Percentiles rank a stretch among this genome's conserved stretches.
phyloP scores from a whole-genome alignment of 2,329 filamentous ascomycete species.

The Paraphaeosphaeria sporulosa region DNA sequence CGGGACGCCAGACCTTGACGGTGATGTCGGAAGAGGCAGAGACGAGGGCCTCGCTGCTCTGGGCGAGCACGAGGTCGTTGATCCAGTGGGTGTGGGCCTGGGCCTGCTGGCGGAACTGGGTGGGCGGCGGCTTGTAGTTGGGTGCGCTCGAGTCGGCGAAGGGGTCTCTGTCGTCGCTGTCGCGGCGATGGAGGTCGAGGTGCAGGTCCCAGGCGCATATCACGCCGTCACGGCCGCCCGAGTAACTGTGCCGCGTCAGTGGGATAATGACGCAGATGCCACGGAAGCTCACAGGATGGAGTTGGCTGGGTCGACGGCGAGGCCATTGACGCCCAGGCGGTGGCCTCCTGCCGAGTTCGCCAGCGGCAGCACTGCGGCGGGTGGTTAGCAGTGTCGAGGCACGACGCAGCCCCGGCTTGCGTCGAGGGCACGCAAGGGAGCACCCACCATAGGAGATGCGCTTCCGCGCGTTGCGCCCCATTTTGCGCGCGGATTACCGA shows the following conservation, averaged over 20 bases:
- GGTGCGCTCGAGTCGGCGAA: constrained; percentile 47
- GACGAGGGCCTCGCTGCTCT: constrained; percentile 79
- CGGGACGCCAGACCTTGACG: constrained; percentile 89
- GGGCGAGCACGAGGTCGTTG: constrained; percentile 85
- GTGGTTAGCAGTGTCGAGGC: constrained; percentile 22
- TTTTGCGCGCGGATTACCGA: constrained; percentile 37
- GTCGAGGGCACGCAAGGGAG: constrained; percentile 18
- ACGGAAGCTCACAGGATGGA: constrained; percentile 77
- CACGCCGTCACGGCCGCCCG: constrained; percentile 91
- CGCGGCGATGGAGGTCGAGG: constrained; percentile 64
- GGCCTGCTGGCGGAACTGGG: constrained; percentile 67
- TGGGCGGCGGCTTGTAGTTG: constrained; percentile 53
- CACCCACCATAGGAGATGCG: constrained; percentile 61
- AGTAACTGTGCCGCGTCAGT: constrained; percentile 71
- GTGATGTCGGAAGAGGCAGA: constrained; percentile 94
- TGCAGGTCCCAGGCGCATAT: constrained; percentile 95
- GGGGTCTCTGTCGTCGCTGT: constrained; percentile 50
- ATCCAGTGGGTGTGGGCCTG: constrained; percentile 95
- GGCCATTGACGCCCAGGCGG: constrained; percentile 91
- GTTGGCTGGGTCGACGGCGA: constrained; percentile 83
- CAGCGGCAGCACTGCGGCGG: constrained; percentile 70
- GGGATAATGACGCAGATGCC: constrained; percentile 11
- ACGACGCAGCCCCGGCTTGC: constrained; percentile 11
- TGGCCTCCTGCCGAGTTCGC: constrained; percentile 82
- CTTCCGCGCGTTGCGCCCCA: constrained; percentile 62